Conservation (phyloP, 1,139 yeast genomes). For the Debaryomycetaceae sp. region DNA sequence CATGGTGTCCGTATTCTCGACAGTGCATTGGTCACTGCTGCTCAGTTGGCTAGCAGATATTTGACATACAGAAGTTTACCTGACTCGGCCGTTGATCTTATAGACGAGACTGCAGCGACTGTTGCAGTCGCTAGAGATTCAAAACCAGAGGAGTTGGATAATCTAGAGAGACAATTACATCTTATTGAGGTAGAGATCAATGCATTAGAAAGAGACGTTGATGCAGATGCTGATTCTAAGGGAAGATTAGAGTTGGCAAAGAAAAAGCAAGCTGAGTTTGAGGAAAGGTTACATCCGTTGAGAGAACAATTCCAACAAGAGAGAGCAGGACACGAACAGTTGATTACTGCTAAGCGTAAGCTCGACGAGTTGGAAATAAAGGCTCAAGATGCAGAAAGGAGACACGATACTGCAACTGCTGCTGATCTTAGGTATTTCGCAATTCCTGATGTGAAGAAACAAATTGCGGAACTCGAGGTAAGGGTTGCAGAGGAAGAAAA, state of each 20-base stretch:
- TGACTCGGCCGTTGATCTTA: slow-evolving; percentile 94
- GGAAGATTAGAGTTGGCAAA: slow-evolving; percentile 80
- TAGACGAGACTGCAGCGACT: slow-evolving; percentile 95
- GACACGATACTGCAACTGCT: slow-evolving; percentile 89
- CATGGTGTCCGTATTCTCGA: slow-evolving; percentile 97
- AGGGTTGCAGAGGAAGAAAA: slow-evolving; percentile 73
- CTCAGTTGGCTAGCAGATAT: slow-evolving; percentile 91
- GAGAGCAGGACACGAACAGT: slow-evolving; percentile 86
- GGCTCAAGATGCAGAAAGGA: slow-evolving; percentile 95
- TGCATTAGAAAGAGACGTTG: slow-evolving; percentile 94
- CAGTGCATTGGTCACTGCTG: slow-evolving; percentile 91
- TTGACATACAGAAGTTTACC: slow-evolving; percentile 94
- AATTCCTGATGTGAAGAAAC: slow-evolving; percentile 82
- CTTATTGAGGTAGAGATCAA: slow-evolving; percentile 91
- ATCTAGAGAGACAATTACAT: slow-evolving; percentile 87
- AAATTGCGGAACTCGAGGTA: slow-evolving; percentile 70
- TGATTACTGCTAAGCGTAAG: slow-evolving; percentile 83
- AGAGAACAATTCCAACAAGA: slow-evolving; percentile 85
- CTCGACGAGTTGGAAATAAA: slow-evolving; percentile 89
- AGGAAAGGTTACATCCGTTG: slow-evolving; percentile 81
- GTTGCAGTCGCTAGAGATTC: slow-evolving; percentile 98
- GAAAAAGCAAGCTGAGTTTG: slow-evolving; percentile 76
- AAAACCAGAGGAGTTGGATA: slow-evolving; percentile 94
- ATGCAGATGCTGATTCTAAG: slow-evolving; percentile 79
- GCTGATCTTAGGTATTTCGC: slow-evolving; percentile 97